Conservation (phyloP, 1,139 yeast species). For the Candida labiduridarum region DNA sequence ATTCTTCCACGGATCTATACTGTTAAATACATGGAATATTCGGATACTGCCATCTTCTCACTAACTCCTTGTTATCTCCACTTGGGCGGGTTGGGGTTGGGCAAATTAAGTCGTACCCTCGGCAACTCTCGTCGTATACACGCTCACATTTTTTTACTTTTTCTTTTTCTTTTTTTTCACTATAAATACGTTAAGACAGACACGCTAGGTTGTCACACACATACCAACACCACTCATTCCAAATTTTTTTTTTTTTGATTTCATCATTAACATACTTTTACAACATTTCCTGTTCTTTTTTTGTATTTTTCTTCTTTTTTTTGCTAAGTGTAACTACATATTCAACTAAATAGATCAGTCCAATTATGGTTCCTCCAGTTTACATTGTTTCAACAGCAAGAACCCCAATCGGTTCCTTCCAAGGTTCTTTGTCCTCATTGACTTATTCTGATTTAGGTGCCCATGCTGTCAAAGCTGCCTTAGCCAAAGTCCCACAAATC, state of each 20-base stretch:
- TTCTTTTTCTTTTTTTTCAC: slow-evolving; percentile 4
- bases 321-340: background rate
- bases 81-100: background rate
- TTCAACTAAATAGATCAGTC: background rate
- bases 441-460: slow-evolving; percentile 86
- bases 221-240: background rate
- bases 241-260: background rate
- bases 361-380: slow-evolving; percentile 39
- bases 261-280: background rate
- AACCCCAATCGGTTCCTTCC: slow-evolving; percentile 95
- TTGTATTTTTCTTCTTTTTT: too few species aligned
- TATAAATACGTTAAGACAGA: background rate
- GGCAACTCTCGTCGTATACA: slow-evolving; percentile 3
- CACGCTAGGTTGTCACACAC: background rate
- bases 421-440: slow-evolving; percentile 76
- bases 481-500: slow-evolving; percentile 80
- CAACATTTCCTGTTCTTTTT: background rate
- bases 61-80: background rate
- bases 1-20: too few species aligned
- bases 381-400: slow-evolving; percentile 90
- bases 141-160: background rate
- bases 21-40: background rate
- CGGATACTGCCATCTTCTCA: too few species aligned
- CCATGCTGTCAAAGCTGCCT: slow-evolving; percentile 87
- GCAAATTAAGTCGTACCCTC: slow-evolving; percentile 1